Percentiles rank a stretch among this genome's conserved stretches.
Conservation (phyloP, 208 protist genomes). For the Acanthamoeba lenticulata region DNA sequence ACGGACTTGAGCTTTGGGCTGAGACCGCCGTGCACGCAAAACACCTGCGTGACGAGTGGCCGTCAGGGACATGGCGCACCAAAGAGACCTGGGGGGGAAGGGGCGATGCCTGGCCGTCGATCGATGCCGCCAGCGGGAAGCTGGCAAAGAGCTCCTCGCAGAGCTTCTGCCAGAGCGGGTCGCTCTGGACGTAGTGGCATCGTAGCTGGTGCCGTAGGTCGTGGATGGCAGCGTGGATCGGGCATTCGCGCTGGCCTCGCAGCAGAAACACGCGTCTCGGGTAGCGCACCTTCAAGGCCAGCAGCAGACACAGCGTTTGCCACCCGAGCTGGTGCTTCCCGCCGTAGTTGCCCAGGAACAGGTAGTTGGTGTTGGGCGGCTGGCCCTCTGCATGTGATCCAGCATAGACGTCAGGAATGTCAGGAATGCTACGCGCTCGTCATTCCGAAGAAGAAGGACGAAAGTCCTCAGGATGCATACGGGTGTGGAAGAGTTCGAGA, state of each 20-base stretch:
- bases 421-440: no score
- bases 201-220: constrained; percentile 74
- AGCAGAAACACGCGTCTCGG: neutral
- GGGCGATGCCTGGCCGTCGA: neutral
- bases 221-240: constrained; percentile 92
- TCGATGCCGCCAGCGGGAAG: neutral
- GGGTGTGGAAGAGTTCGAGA: neutral
- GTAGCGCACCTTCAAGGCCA: neutral
- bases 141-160: constrained; percentile 59
- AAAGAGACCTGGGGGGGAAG: neutral
- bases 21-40: neutral
- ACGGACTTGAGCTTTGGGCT: no score
- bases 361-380: constrained; percentile 92
- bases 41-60: neutral
- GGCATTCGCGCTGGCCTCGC: constrained; percentile 81
- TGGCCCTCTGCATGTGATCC: neutral
- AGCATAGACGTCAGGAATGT: no score
- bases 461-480: no score
- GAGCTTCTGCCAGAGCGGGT: constrained; percentile 72
- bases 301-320: neutral
- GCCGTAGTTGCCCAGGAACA: constrained; percentile 91
- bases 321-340: neutral
- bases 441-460: no score
- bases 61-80: neutral
- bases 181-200: neutral